Base-by-base conservation (phyloP, 208 protist genomes). In the Sergeia podlipaevii region DNA sequence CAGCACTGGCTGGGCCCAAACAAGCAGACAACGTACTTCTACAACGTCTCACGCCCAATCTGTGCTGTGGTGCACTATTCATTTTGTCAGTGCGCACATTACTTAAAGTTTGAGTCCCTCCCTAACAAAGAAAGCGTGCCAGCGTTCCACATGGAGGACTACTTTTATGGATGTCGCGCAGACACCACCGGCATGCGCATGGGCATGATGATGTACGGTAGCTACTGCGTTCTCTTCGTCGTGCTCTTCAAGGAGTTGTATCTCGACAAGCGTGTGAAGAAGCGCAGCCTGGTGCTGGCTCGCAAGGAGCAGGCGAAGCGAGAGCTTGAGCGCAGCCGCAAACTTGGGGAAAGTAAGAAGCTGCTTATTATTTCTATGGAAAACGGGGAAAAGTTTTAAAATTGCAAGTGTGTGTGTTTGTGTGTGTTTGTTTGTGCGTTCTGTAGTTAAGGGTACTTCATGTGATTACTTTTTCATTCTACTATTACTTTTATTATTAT, bases 191-290 rank as follows among this genome's bases (percentile, higher is more conserved):
- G 70, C 51, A 53, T 68, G 51, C 52, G 51, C 20, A 49, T 81
- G 18, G 75, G 80, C 2, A 54, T 91, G 17, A 67, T 70, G 39
- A 95, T 93, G 82, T 95, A 95, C 65, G 60, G 39, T 27, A 73
- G 56, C 7, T 95, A 95, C 62, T 79, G 86, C 55, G 33, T 77
- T 10, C 80, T 95, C 49, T 95, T 95, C 53, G 60, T 64, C 20
- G 49, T 76, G 39, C 66, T 96, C 24, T 91, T 93, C 49, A 55
- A 49, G 51, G 60, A 68, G 36, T 60, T 74, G 46, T 74, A 74
- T 38, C 59, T 74, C 26, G 50, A 60, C 47, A 60, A 60, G 49
- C 39, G 55, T 24, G 54, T 29, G 8, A 54, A 57, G 53, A 48
- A 57, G 53, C 47, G 57, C 47, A 56, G 45, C n/a, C 47, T 69